These are phyloP conservation scores for Phytophthora macrochlamydospora DNA, from an alignment of 352 stramenopile species.

Conservation along the genomic window DNA sequence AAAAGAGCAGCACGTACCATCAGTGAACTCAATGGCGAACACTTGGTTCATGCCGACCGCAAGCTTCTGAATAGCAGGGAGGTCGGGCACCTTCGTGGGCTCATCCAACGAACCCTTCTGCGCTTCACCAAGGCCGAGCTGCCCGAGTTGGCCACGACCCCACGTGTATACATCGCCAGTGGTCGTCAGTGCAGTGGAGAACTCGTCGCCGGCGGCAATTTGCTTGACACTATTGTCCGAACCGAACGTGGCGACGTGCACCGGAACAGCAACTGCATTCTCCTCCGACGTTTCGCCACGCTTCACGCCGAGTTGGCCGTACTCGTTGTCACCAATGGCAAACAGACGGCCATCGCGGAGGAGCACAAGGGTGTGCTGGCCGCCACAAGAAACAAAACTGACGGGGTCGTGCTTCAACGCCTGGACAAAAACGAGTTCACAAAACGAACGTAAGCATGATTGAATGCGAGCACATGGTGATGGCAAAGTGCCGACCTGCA, in stretches of 20 bases:
- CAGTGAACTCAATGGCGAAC: constrained; percentile 78
- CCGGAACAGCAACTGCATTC: constrained; percentile 43
- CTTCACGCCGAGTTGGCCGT: constrained; percentile 63
- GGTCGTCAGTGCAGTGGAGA: constrained; percentile 62
- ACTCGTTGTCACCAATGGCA: constrained; percentile 79
- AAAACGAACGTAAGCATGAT: background rate
- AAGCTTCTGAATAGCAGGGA: constrained; percentile 69
- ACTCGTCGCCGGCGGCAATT: constrained; percentile 65
- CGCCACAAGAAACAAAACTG: constrained; percentile 65
- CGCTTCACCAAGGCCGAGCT: constrained; percentile 61
- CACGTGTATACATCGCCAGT: constrained; percentile 72
- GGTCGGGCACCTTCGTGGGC: constrained; percentile 56
- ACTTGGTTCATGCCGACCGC: constrained; percentile 74
- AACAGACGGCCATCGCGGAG: constrained; percentile 64
- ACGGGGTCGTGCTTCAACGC: constrained; percentile 61
- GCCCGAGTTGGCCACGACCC: constrained; percentile 71
- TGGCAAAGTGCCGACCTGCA: constrained; percentile 44
- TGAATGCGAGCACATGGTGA: background rate
- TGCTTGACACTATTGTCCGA: constrained; percentile 40
- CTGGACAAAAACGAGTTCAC: constrained; percentile 21
- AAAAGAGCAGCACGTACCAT: constrained; percentile 43
- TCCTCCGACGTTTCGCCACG: constrained; percentile 34
- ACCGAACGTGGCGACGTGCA: constrained; percentile 31
- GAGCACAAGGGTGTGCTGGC: constrained; percentile 73
- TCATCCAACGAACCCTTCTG: constrained; percentile 37